Evolutionary conservation across 352 stramenopile genomes (phyloP).

Genomic region (Phytophthora podocarpi): DNA sequence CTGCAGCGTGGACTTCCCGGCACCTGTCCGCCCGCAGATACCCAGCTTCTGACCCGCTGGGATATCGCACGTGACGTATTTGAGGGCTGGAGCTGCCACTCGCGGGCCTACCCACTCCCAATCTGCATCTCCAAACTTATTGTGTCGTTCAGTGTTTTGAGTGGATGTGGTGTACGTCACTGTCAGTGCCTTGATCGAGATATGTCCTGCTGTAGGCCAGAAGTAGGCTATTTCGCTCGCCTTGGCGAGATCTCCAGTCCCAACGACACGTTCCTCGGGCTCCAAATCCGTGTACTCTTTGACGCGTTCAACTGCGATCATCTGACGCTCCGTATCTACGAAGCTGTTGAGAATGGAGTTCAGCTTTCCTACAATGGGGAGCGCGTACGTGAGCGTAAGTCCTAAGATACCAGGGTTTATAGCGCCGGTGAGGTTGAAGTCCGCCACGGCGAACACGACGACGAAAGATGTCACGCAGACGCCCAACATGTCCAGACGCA

Average conservation of each 20-base stretch:
- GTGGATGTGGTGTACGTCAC: conserved; percentile 34
- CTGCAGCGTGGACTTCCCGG: conserved; percentile 91
- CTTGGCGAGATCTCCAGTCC: neutral
- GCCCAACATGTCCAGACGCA: conserved; percentile 85
- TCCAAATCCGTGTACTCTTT: conserved; percentile 78
- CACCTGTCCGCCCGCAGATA: conserved; percentile 89
- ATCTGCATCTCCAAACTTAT: conserved; percentile 21
- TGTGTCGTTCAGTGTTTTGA: conserved; percentile 5
- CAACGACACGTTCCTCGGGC: conserved; percentile 47
- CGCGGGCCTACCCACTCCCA: conserved; percentile 26
- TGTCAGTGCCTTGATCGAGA: conserved; percentile 58
- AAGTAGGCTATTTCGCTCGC: conserved; percentile 11
- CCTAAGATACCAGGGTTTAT: conserved; percentile 81
- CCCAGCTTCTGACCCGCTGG: conserved; percentile 68
- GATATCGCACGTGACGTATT: conserved; percentile 53
- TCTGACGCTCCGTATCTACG: conserved; percentile 90
- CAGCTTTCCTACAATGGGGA: conserved; percentile 89
- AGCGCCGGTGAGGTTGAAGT: conserved; percentile 56
- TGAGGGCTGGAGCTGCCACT: conserved; percentile 42
- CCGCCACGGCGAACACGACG: conserved; percentile 72
- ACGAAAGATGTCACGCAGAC: conserved; percentile 86
- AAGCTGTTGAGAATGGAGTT: conserved; percentile 87
- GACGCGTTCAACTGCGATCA: conserved; percentile 92
- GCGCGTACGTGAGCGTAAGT: conserved; percentile 91
- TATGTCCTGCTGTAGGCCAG: conserved; percentile 53